Percentiles rank a stretch among this genome's conserved stretches.
phyloP scores from a whole-genome alignment of 2,329 filamentous ascomycete genomes.

The Aphanocladium album region DNA sequence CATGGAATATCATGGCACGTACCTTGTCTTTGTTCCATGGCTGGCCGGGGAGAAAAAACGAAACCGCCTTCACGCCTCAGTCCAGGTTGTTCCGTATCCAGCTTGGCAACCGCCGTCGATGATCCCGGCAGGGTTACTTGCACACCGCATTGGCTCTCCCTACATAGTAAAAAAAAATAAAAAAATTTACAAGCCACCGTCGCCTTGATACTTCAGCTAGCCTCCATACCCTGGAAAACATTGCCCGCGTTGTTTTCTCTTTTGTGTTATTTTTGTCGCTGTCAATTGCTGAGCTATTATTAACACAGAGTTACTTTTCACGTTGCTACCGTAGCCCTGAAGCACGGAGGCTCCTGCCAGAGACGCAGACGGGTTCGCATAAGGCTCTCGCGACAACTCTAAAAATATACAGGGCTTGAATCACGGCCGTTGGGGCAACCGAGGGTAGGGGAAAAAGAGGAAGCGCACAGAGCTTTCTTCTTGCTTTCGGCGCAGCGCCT shows the following conservation, averaged over 20 bases:
- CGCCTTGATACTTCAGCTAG: constrained; percentile 2
- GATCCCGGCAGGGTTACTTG: not conserved
- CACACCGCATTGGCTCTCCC: not conserved
- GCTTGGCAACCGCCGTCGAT: not conserved
- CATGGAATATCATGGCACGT: not conserved
- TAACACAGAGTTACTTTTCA: not conserved
- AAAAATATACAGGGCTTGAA: not conserved
- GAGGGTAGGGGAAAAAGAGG: not conserved
- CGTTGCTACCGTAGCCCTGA: not conserved
- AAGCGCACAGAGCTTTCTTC: constrained; percentile 4
- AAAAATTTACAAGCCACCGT: not conserved
- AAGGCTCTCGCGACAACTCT: constrained; percentile 2
- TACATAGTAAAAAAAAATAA: not conserved
- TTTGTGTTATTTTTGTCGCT: not conserved
- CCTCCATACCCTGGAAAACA: not conserved
- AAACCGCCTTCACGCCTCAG: not conserved
- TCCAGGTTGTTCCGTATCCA: not conserved
- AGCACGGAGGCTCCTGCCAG: not conserved
- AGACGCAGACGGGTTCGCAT: not conserved
- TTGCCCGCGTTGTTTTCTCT: not conserved
- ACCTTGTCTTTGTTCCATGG: constrained; percentile 1
- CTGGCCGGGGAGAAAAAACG: not conserved
- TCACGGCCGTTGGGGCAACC: not conserved
- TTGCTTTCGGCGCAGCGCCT: not conserved
- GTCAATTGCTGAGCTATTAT: not conserved